A percentile compares a stretch with the other conserved stretches of the same genome.
Evolutionary conservation across 306 rosid species (phyloP).

Genomic region (Leucaena leucocephala): DNA sequence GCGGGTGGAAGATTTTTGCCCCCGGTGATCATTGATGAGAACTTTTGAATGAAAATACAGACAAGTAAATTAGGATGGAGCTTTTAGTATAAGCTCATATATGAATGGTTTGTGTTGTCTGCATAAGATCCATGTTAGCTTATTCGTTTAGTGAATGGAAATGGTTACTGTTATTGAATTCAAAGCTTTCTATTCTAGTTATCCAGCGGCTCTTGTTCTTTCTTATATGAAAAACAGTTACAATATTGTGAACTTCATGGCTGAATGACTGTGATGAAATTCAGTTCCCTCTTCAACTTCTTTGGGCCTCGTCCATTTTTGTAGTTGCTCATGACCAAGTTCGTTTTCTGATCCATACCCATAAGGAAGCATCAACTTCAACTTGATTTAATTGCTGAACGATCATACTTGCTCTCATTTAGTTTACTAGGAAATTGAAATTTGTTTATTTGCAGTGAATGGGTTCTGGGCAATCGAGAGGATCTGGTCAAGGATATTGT

Average conservation of each 20-base stretch:
- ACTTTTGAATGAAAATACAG: not conserved
- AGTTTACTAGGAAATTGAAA: conserved; percentile 32
- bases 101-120: conserved; percentile 15
- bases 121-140: not conserved
- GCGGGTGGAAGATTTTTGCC: not conserved
- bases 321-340: not conserved
- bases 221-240: not conserved
- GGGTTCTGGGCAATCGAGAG: conserved; percentile 98
- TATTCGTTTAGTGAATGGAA: not conserved
- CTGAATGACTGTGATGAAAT: conserved; percentile 25
- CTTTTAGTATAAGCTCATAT: no score
- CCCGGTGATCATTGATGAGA: not conserved
- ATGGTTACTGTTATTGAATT: not conserved
- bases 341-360: conserved; percentile 11
- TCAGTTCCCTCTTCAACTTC: conserved; percentile 12
- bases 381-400: conserved; percentile 33
- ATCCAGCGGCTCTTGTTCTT: not conserved
- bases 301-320: conserved; percentile 13
- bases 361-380: conserved; percentile 12
- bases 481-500: conserved; percentile 89
- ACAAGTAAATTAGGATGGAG: not conserved
- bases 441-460: conserved; percentile 66
- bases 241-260: conserved; percentile 3
- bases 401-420: not conserved
- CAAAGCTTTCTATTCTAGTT: not conserved